Evolutionary conservation across 2,329 filamentous ascomycete species (phyloP).

Genomic region (Pseudogymnoascus sp.): DNA sequence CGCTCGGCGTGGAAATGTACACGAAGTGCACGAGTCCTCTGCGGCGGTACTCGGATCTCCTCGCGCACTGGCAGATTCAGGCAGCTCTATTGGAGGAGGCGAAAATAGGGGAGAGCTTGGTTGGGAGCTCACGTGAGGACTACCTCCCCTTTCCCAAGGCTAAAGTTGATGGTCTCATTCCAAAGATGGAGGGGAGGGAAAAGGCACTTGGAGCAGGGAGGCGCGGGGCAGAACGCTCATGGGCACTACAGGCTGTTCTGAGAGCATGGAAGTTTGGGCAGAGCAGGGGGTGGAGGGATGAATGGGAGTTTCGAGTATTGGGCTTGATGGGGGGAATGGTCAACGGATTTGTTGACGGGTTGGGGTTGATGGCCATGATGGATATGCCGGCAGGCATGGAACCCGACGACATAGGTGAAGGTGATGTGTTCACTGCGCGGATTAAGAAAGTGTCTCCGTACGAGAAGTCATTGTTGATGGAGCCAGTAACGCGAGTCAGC

Average conservation of each 20-base stretch:
- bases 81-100: constrained; percentile 42
- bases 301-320: constrained; percentile 1
- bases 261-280: constrained; percentile 46
- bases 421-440: constrained; percentile 5
- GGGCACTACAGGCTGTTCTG: constrained; percentile 51
- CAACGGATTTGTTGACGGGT: not conserved
- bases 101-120: constrained; percentile 28
- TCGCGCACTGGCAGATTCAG: constrained; percentile 60
- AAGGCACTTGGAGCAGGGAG: constrained; percentile 15
- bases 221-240: constrained; percentile 34
- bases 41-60: constrained; percentile 53
- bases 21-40: constrained; percentile 57
- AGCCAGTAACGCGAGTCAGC: not conserved
- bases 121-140: constrained; percentile 24
- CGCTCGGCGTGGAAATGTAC: constrained; percentile 52
- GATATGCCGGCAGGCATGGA: constrained; percentile 2
- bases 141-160: constrained; percentile 25
- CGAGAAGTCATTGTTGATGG: constrained; percentile 6
- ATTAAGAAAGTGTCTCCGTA: not conserved
- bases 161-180: constrained; percentile 21
- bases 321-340: constrained; percentile 2
- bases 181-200: constrained; percentile 23
- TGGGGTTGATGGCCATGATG: constrained; percentile 5
- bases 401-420: not conserved
- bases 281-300: not conserved